Base-by-base conservation (phyloP, 345 rosid species). In the Linum lewisii region DNA sequence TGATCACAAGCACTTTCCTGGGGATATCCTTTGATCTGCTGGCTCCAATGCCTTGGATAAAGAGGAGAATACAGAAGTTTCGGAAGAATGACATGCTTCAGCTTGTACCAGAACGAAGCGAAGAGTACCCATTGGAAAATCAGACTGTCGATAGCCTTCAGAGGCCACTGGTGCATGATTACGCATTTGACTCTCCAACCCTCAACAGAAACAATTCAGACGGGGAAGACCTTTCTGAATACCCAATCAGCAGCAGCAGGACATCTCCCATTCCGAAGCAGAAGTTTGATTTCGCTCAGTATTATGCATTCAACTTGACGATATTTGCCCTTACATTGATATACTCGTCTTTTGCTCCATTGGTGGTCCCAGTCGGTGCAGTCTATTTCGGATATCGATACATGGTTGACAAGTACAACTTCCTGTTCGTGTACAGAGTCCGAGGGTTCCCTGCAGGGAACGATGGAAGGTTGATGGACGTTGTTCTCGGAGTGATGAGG, bases 1-100 rank as follows among this genome's bases (percentile, higher is more conserved):
- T 89, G 62, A 93, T 93, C 69, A 76, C 90, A 44, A 77, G 99
- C 78, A 84, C 95, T n/a, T 87, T 93, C 77, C 68, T 89, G 65
- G 99, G 97, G 47, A 93, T 89, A 75, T 93, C 99, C 52, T 93
- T 66, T 34, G 97, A 93, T 74, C 73, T 93, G 3, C 72, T 93
- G 61, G 92, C 97, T 51, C 99, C 99, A 51, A 75, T 93, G 60
- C 99, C 99, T 19, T 93, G 99, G 97, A 93, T 93, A 73, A 93
- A 89, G 81, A 83, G 80, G 69, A 87, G 87, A 72, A 75, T 93
- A 25, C 85, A 84, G 74, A 89, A 79, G 69, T 87, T 87, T 71
- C 83, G 69, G 73, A 89, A 85, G 78, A 93, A 93, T 59, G 99
- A 93, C 74, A 89, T 93, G 99, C 90, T 93, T 51, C 91, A 89